A percentile compares a stretch with the other conserved stretches of the same genome.
These are phyloP conservation scores for Fulvia fulva DNA, from an alignment of 2,329 filamentous ascomycete genomes.

Conservation along the genomic window DNA sequence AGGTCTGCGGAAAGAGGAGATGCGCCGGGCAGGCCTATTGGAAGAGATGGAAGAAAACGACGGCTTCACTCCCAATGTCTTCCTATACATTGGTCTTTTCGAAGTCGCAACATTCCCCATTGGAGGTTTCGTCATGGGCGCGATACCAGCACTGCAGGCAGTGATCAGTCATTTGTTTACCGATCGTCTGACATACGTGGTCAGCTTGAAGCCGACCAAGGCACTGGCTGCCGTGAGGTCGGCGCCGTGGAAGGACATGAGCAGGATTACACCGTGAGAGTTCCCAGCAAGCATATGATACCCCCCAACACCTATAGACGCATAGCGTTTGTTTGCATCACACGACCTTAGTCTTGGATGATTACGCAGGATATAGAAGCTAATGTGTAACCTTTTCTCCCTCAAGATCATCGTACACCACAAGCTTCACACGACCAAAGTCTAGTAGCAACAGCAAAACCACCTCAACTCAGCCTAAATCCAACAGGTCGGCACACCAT, in stretches of 20 bases:
- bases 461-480: background rate
- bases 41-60: conserved; percentile 52
- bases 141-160: conserved; percentile 64
- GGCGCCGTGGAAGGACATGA: conserved; percentile 17
- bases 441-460: background rate
- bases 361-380: background rate
- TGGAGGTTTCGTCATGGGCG: conserved; percentile 64
- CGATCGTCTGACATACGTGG: conserved; percentile 63
- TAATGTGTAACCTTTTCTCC: conserved; percentile 8
- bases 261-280: conserved; percentile 20
- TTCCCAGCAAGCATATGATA: conserved; percentile 1
- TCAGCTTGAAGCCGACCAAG: conserved; percentile 62
- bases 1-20: conserved; percentile 59
- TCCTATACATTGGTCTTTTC: conserved; percentile 46
- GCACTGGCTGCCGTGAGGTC: conserved; percentile 4
- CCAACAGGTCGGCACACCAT: background rate
- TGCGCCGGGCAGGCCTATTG: conserved; percentile 60
- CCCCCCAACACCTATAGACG: background rate
- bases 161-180: conserved; percentile 69
- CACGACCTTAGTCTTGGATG: background rate
- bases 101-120: conserved; percentile 65
- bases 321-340: background rate
- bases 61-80: conserved; percentile 24
- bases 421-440: background rate
- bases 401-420: conserved; percentile 5